phyloP scores from a whole-genome alignment of 2,329 filamentous ascomycete species.

The Curvularia sp. region DNA sequence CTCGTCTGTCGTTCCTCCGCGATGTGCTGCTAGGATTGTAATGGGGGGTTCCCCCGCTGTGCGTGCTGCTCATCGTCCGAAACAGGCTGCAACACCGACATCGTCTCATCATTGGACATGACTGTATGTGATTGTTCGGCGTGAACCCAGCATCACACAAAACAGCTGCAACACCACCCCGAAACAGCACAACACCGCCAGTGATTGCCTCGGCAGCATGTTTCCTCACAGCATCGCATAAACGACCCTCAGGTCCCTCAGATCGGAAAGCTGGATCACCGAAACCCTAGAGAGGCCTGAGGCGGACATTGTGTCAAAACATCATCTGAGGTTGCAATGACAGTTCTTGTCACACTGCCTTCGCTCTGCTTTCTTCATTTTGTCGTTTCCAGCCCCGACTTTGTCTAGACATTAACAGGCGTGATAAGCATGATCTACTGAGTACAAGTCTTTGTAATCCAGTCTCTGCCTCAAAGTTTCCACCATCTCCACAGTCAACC shows the following conservation, averaged over 20 bases:
- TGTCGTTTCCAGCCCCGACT: neutral
- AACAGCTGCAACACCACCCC: neutral
- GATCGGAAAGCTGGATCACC: slow-evolving; percentile 4
- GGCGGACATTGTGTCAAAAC: slow-evolving; percentile 17
- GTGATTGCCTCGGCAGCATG: neutral
- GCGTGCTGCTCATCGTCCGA: slow-evolving; percentile 13
- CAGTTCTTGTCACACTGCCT: slow-evolving; percentile 6
- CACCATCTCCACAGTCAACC: neutral
- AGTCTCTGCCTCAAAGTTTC: neutral
- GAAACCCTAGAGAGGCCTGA: slow-evolving; percentile 14
- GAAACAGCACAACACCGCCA: slow-evolving; percentile 1
- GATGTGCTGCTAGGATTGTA: slow-evolving; percentile 23
- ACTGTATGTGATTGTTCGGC: neutral
- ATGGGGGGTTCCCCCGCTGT: slow-evolving; percentile 12
- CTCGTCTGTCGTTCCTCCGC: slow-evolving; percentile 5
- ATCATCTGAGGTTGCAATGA: slow-evolving; percentile 4
- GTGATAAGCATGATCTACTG: neutral
- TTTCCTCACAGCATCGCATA: slow-evolving; percentile 13
- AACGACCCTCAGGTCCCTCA: slow-evolving; percentile 1
- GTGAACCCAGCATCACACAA: neutral
- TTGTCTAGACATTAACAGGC: neutral
- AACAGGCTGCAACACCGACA: slow-evolving; percentile 34
- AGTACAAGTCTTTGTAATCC: neutral
- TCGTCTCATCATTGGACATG: slow-evolving; percentile 17
- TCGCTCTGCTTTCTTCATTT: slow-evolving; percentile 4